Conservation (phyloP, 1,139 yeast genomes). For the Hemisphaericaspora xylofermentans region DNA sequence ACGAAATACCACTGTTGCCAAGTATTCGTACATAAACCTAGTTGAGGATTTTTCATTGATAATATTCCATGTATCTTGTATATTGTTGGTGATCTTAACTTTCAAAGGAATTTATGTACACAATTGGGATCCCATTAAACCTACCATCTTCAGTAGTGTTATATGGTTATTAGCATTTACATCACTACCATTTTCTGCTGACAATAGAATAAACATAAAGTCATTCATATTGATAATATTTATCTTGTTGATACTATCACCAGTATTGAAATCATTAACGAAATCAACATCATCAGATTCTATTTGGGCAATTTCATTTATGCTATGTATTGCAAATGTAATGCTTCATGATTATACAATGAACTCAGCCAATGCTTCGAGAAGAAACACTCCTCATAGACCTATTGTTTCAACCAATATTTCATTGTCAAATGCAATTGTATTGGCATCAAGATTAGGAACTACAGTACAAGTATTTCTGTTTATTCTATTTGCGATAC, state of each 20-base stretch:
- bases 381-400: conserved; percentile 26
- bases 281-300: conserved; percentile 90
- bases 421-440: conserved; percentile 82
- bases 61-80: conserved; percentile 61
- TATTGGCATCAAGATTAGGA: conserved; percentile 78
- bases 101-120: conserved; percentile 57
- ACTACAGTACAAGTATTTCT: conserved; percentile 79
- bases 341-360: conserved; percentile 66
- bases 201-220: conserved; percentile 32
- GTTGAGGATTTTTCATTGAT: conserved; percentile 69
- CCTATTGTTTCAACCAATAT: conserved; percentile 81
- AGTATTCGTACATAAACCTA: conserved; percentile 62
- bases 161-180: conserved; percentile 29
- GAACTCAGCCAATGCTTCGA: conserved; percentile 23
- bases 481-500: conserved; percentile 71
- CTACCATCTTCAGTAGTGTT: conserved; percentile 27
- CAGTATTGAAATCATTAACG: conserved; percentile 85
- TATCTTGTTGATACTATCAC: conserved; percentile 75
- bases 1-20: conserved; percentile 71
- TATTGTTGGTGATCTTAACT: conserved; percentile 58
- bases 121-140: conserved; percentile 45
- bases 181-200: conserved; percentile 2
- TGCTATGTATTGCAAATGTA: conserved; percentile 69
- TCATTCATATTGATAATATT: conserved; percentile 69
- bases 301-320: conserved; percentile 87